Base-by-base conservation (phyloP, 2,329 filamentous ascomycete species). In the Penicillium sp. region DNA sequence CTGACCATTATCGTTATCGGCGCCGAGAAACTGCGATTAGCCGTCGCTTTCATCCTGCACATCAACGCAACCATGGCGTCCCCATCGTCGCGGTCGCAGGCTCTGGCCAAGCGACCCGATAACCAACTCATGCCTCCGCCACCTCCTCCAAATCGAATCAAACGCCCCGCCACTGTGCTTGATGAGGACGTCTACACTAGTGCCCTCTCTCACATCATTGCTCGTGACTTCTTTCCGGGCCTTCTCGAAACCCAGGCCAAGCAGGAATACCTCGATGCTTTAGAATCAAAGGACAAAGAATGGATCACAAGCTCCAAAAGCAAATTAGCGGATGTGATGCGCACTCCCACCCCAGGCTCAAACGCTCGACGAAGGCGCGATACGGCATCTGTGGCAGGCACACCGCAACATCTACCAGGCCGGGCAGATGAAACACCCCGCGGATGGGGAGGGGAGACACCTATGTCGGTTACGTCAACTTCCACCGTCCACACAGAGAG, bases 131-230 rank as follows among this genome's bases (percentile, higher is more conserved):
- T 96, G 89, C 85, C 87, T 11, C 89, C 90, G 8, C 90, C 91
- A 4, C 87, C 89, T 3, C 77, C 81, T 0, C 74, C 83, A 28
- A 97, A 95, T 65, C 84, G 88, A 43, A 94, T 96, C 59, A 96
- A 96, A 68, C 80, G 93, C 36, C 93, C 93, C 0, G 82, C 84
- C 47, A 86, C 84, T 47, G 82, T 96, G 18, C 79, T 98, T 18
- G 88, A 95, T 64, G 93, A 98, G 74, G 91, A 98, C 54, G 82
- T 85, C 37, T 98, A 98, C 66, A 93, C 88, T 2, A 82, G 89
- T 42, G 86, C 87, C 1, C 75, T 98, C 18, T 95, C 90, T 0
- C 84, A 93, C 54, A 97, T 98, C 60, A 95, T 98, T 48, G 87
- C 88, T 7, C 83, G 93, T 51, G 93, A 98, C 73, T 98, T 94